Base-by-base conservation (phyloP, 2,329 filamentous ascomycete genomes). In the Gremmenia infestans region DNA sequence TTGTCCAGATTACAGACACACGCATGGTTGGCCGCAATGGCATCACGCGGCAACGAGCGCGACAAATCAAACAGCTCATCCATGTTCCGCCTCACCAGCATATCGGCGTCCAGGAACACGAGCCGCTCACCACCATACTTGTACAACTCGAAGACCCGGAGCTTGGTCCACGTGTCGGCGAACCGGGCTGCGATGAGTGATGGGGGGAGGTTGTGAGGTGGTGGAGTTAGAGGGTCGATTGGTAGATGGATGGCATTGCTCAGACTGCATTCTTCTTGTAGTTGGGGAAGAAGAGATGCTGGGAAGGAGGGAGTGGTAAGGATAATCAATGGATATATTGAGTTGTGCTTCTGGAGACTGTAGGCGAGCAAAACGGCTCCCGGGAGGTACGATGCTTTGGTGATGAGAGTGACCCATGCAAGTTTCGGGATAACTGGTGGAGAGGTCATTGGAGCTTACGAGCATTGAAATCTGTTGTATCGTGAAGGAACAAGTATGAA, bases 101-200 rank as follows among this genome's bases (percentile, higher is more conserved):
- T 95, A 74, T 96, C 91, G 64, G 86, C 87, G 73, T 96, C 91
- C 48, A 96, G 78, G 72, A 89, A 87, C 28, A 93, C 86, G 35
- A 95, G 81, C 47, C 89, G 82, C 32, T 85, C 78, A 72, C 90
- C 95, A 9, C 53, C 54, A 69, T 91, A 82, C 23, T 78, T 78
- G 25, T 58, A 32, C 19, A 95, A 77, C 8, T 81, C 83, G 70
- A 94, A 96, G 7, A 87, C 83, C 17, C 85, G 81, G 17, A 96
- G 81, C 73, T 95, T 96, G 72, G 81, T 89, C 89, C 90, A 96
- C 76, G 86, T 90, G 71, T 94, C 89, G 72, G 88, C 85, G 77
- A 95, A 95, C 64, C 90, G 85, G 52, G 86, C 82, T 72, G 94
- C 89, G 67, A 77, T 80, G 73, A 83, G 92, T 72, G 86, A 36